These are phyloP conservation scores for Penicillium verhagenii DNA, from an alignment of 495 filamentous ascomycete species.

Conservation along the genomic window DNA sequence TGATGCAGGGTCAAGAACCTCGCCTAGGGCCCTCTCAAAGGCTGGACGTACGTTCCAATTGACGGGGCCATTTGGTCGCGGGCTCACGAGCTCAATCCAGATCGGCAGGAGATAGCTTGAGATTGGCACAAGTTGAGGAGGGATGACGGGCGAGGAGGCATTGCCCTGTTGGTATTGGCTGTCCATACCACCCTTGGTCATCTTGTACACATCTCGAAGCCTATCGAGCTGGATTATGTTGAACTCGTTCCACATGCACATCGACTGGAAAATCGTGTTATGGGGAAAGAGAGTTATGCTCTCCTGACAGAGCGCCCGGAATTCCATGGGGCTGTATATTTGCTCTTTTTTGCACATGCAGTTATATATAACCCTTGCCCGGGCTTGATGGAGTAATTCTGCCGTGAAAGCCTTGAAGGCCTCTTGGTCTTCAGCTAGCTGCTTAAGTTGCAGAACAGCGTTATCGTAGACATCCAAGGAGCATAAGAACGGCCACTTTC, in stretches of 20 bases:
- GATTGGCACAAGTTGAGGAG: constrained; percentile 39
- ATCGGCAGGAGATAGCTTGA: constrained; percentile 62
- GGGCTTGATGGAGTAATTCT: constrained; percentile 65
- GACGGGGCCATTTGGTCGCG: constrained; percentile 50
- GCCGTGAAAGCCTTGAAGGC: constrained; percentile 31
- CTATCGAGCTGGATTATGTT: constrained; percentile 70
- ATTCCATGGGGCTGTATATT: constrained; percentile 59
- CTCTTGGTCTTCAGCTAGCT: constrained; percentile 30
- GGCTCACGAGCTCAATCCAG: constrained; percentile 54
- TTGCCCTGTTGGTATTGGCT: neutral
- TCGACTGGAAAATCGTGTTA: constrained; percentile 74
- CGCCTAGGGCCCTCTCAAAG: constrained; percentile 67
- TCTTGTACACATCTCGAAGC: constrained; percentile 51
- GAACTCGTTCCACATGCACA: constrained; percentile 70
- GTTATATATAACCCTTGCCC: constrained; percentile 65
- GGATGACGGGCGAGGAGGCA: neutral
- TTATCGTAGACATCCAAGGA: constrained; percentile 51
- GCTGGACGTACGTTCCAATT: constrained; percentile 59
- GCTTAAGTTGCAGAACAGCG: constrained; percentile 40
- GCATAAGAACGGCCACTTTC: constrained; percentile 27
- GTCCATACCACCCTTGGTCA: neutral
- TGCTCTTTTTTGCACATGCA: constrained; percentile 49
- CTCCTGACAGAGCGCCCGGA: constrained; percentile 58
- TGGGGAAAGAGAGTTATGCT: constrained; percentile 64
- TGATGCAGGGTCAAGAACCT: constrained; percentile 14